Evolutionary conservation across 2,329 filamentous ascomycete genomes (phyloP), one percentile per base, ranked within the genome.

Genomic region (Cylindrodendrum hubeiense): DNA sequence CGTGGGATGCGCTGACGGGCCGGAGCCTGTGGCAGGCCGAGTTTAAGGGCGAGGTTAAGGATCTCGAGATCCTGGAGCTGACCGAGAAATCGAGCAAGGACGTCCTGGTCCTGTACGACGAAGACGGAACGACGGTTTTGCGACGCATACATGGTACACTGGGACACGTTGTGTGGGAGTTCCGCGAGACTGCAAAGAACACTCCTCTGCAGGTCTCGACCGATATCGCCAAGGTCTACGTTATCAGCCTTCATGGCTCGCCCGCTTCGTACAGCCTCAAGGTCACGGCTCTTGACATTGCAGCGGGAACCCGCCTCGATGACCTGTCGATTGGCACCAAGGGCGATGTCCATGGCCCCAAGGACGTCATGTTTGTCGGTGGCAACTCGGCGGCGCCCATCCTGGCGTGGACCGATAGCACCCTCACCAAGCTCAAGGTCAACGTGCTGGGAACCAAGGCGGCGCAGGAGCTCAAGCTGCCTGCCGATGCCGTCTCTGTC

Each of bases 1-100:
- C 92, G 15, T 98, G 95, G 95, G 91, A 93, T 80, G 93, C 94
- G 37, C 84, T 91, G 52, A 93, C 91, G 73, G 96, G 96, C 28
- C 90, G 92, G 74, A 87, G 93, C 68, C 84, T 89, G 39, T 99
- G 96, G 94, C 88, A 89, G 63, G 85, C 86, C 44, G 82, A 85
- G 51, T 89, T 93, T 62, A 76, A 79, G 7, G 91, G 86, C 21
- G 76, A 77, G 46, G 84, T 91, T 19, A 87, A 86, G 75, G 93
- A 93, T 77, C 79, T 97, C 60, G 94, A 96, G 82, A 89, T 95
- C 37, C 84, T 95, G 78, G 91, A 92, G 80, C 82, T 93, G 75
- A 89, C 88, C 24, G 91, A 90, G 76, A 81, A 80, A 53, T 83
- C 82, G 66, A 81, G 85, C 68, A 93, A 92, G 79, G 93, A 97